phyloP scores from a whole-genome alignment of 2,329 filamentous ascomycete genomes.

The Aaosphaeria arxii region DNA sequence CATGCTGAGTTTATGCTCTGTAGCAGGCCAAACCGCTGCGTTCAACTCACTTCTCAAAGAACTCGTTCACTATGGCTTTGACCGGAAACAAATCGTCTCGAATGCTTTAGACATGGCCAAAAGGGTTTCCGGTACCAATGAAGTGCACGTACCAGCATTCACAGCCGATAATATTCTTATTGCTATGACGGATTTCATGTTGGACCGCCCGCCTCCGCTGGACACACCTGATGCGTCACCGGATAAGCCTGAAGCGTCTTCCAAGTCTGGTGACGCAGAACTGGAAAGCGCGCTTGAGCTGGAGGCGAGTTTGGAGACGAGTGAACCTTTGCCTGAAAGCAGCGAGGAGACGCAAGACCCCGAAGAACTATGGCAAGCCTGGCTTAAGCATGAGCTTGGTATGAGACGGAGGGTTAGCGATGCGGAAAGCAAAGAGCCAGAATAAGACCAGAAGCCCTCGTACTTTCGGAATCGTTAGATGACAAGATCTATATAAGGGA shows the following conservation, averaged over 20 bases:
- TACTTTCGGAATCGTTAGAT: too few relatives aligned
- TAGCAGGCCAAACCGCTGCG: constrained; percentile 26
- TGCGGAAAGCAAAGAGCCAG: too few relatives aligned
- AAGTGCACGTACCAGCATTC: constrained; percentile 21
- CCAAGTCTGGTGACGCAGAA: background rate
- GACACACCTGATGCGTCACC: background rate
- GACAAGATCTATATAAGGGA: too few relatives aligned
- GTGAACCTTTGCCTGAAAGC: background rate
- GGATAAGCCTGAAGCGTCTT: background rate
- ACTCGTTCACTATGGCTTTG: constrained; percentile 17
- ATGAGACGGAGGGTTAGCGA: background rate
- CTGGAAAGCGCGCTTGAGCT: background rate
- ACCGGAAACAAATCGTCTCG: constrained; percentile 22
- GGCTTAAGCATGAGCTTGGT: background rate
- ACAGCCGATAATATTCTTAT: constrained; percentile 33
- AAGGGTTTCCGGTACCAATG: constrained; percentile 11
- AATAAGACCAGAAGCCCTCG: too few relatives aligned
- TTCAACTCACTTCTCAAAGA: constrained; percentile 31
- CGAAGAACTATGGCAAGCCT: background rate
- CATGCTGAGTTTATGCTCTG: constrained; percentile 31
- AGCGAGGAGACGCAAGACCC: background rate
- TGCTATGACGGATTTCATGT: constrained; percentile 22
- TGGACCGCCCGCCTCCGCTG: background rate
- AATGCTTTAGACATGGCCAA: constrained; percentile 13
- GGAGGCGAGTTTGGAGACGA: background rate